Evolutionary conservation across 2,329 filamentous ascomycete genomes (phyloP).

Genomic region (Fusarium buxicola): DNA sequence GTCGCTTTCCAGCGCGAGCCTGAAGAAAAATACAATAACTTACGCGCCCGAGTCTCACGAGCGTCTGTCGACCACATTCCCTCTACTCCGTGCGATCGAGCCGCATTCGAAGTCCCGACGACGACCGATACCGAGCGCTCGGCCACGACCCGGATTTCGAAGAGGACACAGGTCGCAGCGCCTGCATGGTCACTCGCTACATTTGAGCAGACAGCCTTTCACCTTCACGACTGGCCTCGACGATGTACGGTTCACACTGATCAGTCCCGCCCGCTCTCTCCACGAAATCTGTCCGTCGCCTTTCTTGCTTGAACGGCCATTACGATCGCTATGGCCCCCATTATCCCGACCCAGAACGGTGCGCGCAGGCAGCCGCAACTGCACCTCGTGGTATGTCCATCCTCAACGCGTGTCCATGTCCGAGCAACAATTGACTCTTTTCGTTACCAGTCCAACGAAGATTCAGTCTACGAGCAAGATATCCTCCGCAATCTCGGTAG

Average conservation of each 20-base stretch:
- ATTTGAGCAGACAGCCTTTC: slow-evolving; percentile 3
- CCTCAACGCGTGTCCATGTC: neutral
- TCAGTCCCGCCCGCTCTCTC: slow-evolving; percentile 20
- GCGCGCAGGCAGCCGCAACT: slow-evolving; percentile 60
- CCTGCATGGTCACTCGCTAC: neutral
- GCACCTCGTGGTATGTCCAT: slow-evolving; percentile 59
- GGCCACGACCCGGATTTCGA: slow-evolving; percentile 9
- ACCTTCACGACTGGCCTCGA: slow-evolving; percentile 26
- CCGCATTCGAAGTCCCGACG: slow-evolving; percentile 1
- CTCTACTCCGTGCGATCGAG: neutral
- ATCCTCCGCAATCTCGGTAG: slow-evolving; percentile 86
- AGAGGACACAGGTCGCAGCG: neutral
- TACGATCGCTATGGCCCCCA: slow-evolving; percentile 39
- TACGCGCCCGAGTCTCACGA: slow-evolving; percentile 29
- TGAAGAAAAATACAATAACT: slow-evolving; percentile 38
- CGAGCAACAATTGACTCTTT: slow-evolving; percentile 45
- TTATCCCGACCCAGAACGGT: slow-evolving; percentile 45
- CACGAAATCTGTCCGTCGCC: slow-evolving; percentile 2
- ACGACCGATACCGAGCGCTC: neutral
- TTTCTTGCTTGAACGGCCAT: neutral
- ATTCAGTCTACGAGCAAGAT: slow-evolving; percentile 97
- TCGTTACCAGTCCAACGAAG: slow-evolving; percentile 76
- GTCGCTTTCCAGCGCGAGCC: slow-evolving; percentile 19
- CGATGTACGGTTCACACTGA: slow-evolving; percentile 42
- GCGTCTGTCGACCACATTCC: neutral